Conservation (phyloP, 2,329 filamentous ascomycete species). For the Aspergillus udagawae region DNA sequence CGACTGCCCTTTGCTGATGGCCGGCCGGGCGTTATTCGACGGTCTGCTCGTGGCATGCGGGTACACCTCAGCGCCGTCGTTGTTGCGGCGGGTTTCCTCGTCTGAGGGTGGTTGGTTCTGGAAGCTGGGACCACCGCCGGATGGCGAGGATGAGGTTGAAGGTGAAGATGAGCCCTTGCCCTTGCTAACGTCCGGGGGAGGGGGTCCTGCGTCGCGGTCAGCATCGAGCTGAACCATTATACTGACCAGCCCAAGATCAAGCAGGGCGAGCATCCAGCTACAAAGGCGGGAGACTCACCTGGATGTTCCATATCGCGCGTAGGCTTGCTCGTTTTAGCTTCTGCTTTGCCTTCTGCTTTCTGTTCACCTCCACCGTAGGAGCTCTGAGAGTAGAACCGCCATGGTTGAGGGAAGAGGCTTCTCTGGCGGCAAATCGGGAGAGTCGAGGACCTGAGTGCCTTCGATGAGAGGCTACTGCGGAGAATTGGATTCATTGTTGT, state of each 20-base stretch:
- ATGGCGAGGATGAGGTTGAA: background rate
- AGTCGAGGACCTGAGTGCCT: background rate
- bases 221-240: background rate
- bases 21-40: conserved; percentile 34
- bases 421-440: background rate
- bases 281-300: conserved; percentile 1
- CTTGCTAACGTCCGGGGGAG: conserved; percentile 17
- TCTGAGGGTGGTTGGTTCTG: background rate
- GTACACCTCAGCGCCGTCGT: conserved; percentile 4
- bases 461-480: background rate
- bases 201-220: conserved; percentile 13
- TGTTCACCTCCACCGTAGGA: conserved; percentile 16
- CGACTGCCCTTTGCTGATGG: conserved; percentile 28
- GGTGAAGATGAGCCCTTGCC: conserved; percentile 1
- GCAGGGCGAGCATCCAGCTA: background rate
- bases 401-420: background rate
- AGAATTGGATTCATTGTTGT: conserved; percentile 4
- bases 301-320: conserved; percentile 23
- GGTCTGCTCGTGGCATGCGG: conserved; percentile 13
- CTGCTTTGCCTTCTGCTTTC: conserved; percentile 3
- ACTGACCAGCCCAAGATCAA: too few species aligned
- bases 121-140: background rate
- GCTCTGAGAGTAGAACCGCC: conserved; percentile 16
- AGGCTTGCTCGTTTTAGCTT: conserved; percentile 7
- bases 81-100: background rate